A percentile compares a stretch with the other conserved stretches of the same genome.
Evolutionary conservation across 2,329 filamentous ascomycete species (phyloP).

Genomic region (Didymella keratinophila): DNA sequence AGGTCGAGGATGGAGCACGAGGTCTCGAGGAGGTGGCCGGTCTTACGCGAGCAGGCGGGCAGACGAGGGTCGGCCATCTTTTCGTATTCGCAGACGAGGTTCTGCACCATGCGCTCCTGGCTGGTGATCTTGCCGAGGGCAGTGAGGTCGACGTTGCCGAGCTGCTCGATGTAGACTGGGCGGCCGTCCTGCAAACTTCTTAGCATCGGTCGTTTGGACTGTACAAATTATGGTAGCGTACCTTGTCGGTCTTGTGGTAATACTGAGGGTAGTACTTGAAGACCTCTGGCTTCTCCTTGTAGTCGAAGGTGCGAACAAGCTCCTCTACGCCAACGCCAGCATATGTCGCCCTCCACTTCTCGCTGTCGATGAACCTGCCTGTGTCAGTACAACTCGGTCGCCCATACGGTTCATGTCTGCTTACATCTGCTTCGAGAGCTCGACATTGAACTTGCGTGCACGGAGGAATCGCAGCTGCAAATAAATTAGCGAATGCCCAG

Average conservation of each 20-base stretch:
- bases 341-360: constrained; percentile 90
- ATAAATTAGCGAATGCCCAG: constrained; percentile 28
- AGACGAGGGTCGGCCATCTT: constrained; percentile 91
- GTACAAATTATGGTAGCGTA: constrained; percentile 39
- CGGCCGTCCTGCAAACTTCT: constrained; percentile 76
- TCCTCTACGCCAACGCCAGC: constrained; percentile 74
- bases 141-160: constrained; percentile 89
- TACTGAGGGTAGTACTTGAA: constrained; percentile 96
- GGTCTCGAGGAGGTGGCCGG: constrained; percentile 89
- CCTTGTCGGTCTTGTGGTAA: constrained; percentile 96
- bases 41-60: constrained; percentile 93
- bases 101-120: constrained; percentile 91
- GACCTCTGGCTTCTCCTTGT: constrained; percentile 82
- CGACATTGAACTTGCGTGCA: constrained; percentile 93
- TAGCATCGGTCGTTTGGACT: constrained; percentile 3
- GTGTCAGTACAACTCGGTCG: constrained; percentile 35
- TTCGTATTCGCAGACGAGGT: constrained; percentile 97
- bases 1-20: constrained; percentile 99
- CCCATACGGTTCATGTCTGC: constrained; percentile 42
- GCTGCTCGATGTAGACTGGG: constrained; percentile 95
- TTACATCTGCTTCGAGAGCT: constrained; percentile 85
- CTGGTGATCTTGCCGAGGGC: constrained; percentile 94
- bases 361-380: constrained; percentile 84
- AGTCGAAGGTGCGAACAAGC: constrained; percentile 81
- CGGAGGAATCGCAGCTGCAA: constrained; percentile 83